Percentiles rank a stretch among this genome's conserved stretches.
Conservation (phyloP, 2,329 filamentous ascomycete genomes). For the Nemania sp. region DNA sequence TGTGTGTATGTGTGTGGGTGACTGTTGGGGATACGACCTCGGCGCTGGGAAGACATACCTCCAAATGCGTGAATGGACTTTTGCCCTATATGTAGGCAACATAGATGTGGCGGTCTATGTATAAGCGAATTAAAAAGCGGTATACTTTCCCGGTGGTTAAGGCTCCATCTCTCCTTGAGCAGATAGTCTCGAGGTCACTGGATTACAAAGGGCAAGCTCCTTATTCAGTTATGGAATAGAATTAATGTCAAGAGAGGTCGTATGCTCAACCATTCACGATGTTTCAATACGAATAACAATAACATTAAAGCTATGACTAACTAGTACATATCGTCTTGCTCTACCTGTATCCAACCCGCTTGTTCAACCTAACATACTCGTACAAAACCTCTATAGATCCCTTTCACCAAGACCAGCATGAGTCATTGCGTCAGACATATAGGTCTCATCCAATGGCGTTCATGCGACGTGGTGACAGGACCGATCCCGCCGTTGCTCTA, state of each 20-base stretch:
- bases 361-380: no score
- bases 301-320: background rate
- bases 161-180: background rate
- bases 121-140: background rate
- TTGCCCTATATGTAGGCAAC: no score
- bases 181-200: background rate
- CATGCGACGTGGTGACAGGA: background rate
- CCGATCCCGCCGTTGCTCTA: conserved; percentile 23
- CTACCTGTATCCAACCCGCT: no score
- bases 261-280: background rate
- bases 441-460: background rate
- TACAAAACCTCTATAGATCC: background rate
- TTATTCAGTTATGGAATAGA: background rate
- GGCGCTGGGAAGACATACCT: no score
- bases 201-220: background rate
- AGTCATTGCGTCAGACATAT: background rate
- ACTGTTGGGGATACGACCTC: no score
- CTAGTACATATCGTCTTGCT: background rate
- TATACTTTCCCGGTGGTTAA: background rate
- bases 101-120: no score
- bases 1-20: no score
- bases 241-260: background rate
- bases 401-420: background rate
- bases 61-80: no score
- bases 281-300: background rate